Evolutionary conservation across 345 rosid genomes (phyloP), one percentile per base, ranked within the genome.

Genomic region (Citrus medica): DNA sequence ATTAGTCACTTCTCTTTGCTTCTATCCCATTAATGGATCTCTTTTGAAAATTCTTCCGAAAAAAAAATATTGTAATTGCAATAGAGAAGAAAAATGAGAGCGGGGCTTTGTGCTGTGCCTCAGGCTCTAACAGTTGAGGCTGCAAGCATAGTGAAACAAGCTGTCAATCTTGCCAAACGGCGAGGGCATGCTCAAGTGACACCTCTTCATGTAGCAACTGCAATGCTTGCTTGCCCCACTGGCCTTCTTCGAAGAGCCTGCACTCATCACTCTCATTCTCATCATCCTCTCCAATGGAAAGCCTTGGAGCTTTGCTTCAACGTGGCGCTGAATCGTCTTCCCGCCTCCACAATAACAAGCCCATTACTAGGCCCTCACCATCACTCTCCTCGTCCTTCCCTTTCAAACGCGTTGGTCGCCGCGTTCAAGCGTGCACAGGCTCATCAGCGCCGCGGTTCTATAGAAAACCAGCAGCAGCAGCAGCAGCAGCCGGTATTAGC

Each of bases 341-440:
- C 96, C 0, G 87, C 93, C 3, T 85, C 92, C 16, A 78, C 91
- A 1, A 46, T 46, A 46, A 79, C 96, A n/a, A 84, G 83, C 78
- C 89, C 92, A n/a, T 76, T 88, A 6, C 79, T 92, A 61, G 85
- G 85, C 63, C 87, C 85, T 75, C 87, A 86, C 7, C 58, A 5
- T 53, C 58, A 53, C 78, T 56, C 86, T 9, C 76, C 82, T 19
- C 75, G 71, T 76, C 92, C 96, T 69, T 85, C 92, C 46, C 87
- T 92, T 27, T 90, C 93, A 38, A 92, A 92, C 48, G 93, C 96
- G 51, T 83, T 92, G 61, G 91, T 92, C 24, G 96, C 96, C 0
- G 96, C 93, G 76, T 88, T 90, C 79, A 92, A 92, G 84, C 88
- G 93, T 0, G 96, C 96, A 17, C 96, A 92, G 81, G 93, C 96